Conservation (phyloP, 176 grass and related monocot genomes). For the Pontederia paniculata region DNA sequence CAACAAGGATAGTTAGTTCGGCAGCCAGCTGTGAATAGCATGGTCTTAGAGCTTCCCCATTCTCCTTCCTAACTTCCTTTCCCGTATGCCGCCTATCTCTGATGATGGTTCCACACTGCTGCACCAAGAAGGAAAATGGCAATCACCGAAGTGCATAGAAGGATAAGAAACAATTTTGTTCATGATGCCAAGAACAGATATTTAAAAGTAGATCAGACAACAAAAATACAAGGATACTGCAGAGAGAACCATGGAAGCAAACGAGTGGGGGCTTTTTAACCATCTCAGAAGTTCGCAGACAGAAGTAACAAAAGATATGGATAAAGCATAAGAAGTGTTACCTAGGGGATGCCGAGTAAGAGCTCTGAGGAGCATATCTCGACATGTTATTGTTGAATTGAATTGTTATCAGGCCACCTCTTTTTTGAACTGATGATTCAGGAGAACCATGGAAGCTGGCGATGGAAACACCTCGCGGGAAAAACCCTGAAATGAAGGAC, state of each 20-base stretch:
- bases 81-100: no score
- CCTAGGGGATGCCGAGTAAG: not conserved
- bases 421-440: not conserved
- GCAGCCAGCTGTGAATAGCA: no score
- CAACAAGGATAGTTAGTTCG: no score
- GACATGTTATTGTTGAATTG: conserved; percentile 5
- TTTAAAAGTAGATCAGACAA: no score
- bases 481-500: not conserved
- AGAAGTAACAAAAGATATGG: no score
- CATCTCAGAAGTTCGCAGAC: no score
- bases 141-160: not conserved
- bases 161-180: not conserved
- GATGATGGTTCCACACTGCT: not conserved
- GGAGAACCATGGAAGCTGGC: not conserved
- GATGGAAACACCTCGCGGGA: not conserved
- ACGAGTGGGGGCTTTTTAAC: no score
- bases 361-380: not conserved
- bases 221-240: no score
- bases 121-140: not conserved
- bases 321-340: not conserved
- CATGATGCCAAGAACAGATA: no score
- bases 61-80: no score
- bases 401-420: conserved; percentile 1
- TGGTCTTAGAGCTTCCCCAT: no score
- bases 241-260: no score